Conservation (phyloP, 139 green algal species). For the Pleodorina starrii region DNA sequence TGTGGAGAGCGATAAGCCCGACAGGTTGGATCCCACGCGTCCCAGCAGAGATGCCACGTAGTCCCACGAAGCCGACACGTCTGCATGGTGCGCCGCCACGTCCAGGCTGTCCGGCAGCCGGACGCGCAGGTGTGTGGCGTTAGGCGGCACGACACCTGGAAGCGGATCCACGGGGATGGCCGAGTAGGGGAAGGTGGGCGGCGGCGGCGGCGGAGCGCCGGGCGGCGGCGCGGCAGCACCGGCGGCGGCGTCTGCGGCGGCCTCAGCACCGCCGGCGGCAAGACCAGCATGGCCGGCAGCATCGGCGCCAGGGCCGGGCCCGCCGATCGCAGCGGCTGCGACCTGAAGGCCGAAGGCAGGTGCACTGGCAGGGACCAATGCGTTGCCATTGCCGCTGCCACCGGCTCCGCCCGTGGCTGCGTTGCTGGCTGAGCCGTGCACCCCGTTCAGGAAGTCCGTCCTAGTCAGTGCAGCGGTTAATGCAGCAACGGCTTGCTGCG, state of each 20-base stretch:
- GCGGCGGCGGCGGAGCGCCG: neutral
- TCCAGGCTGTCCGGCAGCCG: conserved; percentile 30
- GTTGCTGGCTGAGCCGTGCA: too few relatives aligned
- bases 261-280: neutral
- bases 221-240: neutral
- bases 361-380: too few relatives aligned
- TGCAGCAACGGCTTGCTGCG: too few relatives aligned
- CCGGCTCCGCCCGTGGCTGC: too few relatives aligned
- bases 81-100: neutral
- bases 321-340: too few relatives aligned
- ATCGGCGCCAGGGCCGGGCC: neutral
- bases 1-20: conserved; percentile 31
- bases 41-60: conserved; percentile 24
- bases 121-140: conserved; percentile 36
- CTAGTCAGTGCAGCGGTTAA: too few relatives aligned
- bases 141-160: neutral
- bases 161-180: neutral
- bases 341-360: too few relatives aligned
- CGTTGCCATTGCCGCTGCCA: too few relatives aligned
- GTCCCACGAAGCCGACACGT: conserved; percentile 19
- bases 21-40: neutral
- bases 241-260: neutral
- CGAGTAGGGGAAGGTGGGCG: conserved; percentile 17
- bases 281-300: neutral
- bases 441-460: too few relatives aligned